phyloP scores from a whole-genome alignment of 768 basidiomycete species.

The Amanita subjunquillea region DNA sequence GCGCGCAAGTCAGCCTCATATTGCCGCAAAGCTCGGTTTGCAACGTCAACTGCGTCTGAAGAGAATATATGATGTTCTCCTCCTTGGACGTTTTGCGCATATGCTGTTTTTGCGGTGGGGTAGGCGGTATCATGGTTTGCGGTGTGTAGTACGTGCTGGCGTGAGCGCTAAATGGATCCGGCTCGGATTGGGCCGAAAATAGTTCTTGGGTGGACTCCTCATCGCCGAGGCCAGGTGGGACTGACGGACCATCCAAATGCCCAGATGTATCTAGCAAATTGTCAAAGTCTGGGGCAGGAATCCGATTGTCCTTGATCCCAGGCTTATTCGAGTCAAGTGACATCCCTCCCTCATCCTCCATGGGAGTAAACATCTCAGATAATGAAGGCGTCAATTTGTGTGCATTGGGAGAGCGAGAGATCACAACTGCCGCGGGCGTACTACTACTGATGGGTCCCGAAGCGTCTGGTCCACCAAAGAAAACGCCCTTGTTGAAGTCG shows the following conservation, averaged over 20 bases:
- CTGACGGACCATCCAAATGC: constrained; percentile 39
- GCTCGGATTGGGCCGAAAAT: constrained; percentile 35
- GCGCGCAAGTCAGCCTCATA: constrained; percentile 68
- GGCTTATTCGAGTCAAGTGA: constrained; percentile 12
- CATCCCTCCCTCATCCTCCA: constrained; percentile 15
- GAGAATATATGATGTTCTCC: constrained; percentile 55
- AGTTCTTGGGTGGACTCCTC: constrained; percentile 42
- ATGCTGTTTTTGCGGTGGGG: constrained; percentile 43
- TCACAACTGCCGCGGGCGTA: constrained; percentile 18
- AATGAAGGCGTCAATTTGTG: constrained; percentile 33
- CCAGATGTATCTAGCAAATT: constrained; percentile 52
- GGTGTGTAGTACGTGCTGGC: constrained; percentile 69
- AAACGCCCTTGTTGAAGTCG: constrained; percentile 9
- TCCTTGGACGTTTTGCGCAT: constrained; percentile 57
- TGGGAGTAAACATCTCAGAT: constrained; percentile 41
- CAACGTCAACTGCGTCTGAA: constrained; percentile 69
- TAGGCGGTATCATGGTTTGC: constrained; percentile 59
- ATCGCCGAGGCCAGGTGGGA: constrained; percentile 39
- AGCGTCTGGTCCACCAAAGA: constrained; percentile 21
- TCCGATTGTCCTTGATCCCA: constrained; percentile 22
- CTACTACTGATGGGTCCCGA: constrained; percentile 15
- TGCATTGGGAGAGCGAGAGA: constrained; percentile 20
- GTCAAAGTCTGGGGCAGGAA: constrained; percentile 33
- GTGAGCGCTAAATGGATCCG: constrained; percentile 67
- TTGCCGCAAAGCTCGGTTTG: constrained; percentile 66